These are phyloP conservation scores for Colletotrichum shisoi DNA, from an alignment of 2,329 filamentous ascomycete species.

Conservation along the genomic window DNA sequence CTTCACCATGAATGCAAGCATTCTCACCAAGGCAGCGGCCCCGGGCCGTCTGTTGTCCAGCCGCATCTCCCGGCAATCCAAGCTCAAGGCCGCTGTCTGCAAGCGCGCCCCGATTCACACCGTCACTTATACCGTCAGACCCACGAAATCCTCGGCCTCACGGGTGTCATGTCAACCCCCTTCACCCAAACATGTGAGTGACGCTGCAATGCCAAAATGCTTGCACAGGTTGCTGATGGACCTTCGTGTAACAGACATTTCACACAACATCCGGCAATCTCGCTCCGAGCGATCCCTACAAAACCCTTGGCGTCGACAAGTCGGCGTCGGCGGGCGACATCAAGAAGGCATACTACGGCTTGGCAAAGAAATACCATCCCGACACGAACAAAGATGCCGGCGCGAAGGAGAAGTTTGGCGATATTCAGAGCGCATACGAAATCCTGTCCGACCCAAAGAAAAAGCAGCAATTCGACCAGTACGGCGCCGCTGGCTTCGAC, in stretches of 20 bases:
- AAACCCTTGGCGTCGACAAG: conserved; percentile 83
- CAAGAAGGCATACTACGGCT: conserved; percentile 97
- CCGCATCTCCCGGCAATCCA: conserved; percentile 52
- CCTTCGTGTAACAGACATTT: conserved; percentile 56
- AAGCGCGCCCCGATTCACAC: conserved; percentile 45
- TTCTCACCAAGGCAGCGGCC: conserved; percentile 57
- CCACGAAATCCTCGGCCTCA: conserved; percentile 41
- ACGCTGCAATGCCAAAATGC: neutral
- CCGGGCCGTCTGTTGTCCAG: conserved; percentile 54
- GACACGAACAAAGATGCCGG: conserved; percentile 94
- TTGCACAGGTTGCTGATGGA: conserved; percentile 17
- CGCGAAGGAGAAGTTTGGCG: conserved; percentile 94
- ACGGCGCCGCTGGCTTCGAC: conserved; percentile 87
- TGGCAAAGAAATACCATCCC: conserved; percentile 97
- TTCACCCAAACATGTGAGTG: conserved; percentile 40
- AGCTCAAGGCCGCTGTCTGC: conserved; percentile 52
- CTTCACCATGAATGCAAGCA: conserved; percentile 57
- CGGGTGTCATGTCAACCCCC: conserved; percentile 44
- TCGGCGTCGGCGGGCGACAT: conserved; percentile 84
- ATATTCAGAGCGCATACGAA: conserved; percentile 94
- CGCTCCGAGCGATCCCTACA: conserved; percentile 81
- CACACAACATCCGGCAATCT: conserved; percentile 64
- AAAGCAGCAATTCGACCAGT: conserved; percentile 89
- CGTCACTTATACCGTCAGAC: conserved; percentile 32
- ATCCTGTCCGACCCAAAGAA: conserved; percentile 92